These are phyloP conservation scores for Acanthamoeba royreba DNA, from an alignment of 208 protist species.

Conservation along the genomic window DNA sequence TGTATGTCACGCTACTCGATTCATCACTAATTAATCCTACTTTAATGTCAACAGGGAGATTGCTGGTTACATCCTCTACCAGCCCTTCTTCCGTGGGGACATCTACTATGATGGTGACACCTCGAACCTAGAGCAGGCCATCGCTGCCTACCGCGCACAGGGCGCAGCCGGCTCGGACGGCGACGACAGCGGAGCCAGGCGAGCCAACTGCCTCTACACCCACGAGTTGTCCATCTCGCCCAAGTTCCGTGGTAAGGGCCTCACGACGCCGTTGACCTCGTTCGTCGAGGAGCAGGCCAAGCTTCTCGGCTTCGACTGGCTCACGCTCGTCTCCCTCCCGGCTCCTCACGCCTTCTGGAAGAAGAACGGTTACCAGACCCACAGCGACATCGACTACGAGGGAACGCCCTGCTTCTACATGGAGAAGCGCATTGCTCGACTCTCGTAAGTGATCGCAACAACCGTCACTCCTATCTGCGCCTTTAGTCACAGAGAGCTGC, in stretches of 20 bases:
- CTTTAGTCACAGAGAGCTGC: no score
- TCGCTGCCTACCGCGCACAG: neutral
- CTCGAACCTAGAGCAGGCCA: neutral
- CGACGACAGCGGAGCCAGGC: neutral
- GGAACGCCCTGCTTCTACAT: neutral
- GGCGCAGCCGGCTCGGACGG: neutral
- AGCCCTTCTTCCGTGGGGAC: conserved; percentile 10
- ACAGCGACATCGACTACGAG: conserved; percentile 29
- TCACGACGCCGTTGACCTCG: neutral
- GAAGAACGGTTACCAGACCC: neutral
- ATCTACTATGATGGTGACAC: conserved; percentile 17
- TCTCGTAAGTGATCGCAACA: neutral
- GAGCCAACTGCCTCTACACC: conserved; percentile 20
- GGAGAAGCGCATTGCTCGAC: neutral
- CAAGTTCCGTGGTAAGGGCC: conserved; percentile 6
- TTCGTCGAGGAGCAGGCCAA: conserved; percentile 29
- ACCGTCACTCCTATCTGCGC: no score
- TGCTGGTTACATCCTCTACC: conserved; percentile 38
- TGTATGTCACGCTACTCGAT: no score
- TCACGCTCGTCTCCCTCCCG: conserved; percentile 11
- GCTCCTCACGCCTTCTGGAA: neutral
- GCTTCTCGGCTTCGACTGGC: neutral
- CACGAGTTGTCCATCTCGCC: conserved; percentile 21
- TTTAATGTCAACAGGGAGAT: neutral
- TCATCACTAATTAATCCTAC: neutral